Conservation (phyloP, 2,329 filamentous ascomycete species). For the Plectosphaerella plurivora region DNA sequence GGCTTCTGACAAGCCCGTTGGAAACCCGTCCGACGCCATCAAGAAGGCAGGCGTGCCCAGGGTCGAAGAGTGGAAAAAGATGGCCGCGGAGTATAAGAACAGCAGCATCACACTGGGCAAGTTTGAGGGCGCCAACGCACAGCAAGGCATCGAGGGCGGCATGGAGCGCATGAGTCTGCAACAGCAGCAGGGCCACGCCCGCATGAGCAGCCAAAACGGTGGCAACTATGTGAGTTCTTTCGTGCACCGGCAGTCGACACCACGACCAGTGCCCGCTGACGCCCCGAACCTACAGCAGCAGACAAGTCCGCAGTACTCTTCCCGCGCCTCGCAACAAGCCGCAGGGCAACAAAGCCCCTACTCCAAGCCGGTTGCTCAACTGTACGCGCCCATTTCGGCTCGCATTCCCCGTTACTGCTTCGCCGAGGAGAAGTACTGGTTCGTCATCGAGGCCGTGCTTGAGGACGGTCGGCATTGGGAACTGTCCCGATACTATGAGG, state of each 20-base stretch:
- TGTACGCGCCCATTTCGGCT: constrained; percentile 75
- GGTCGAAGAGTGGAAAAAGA: constrained; percentile 99
- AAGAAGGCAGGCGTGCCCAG: constrained; percentile 83
- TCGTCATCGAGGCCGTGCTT: constrained; percentile 86
- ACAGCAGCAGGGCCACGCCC: constrained; percentile 34
- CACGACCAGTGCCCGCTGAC: background rate
- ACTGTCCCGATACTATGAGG: constrained; percentile 90
- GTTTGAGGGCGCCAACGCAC: constrained; percentile 58
- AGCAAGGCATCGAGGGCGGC: constrained; percentile 57
- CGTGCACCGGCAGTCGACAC: background rate
- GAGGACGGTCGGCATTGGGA: constrained; percentile 93
- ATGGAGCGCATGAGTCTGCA: constrained; percentile 78
- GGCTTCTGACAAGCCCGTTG: constrained; percentile 76
- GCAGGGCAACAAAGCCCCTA: constrained; percentile 34
- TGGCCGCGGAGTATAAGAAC: constrained; percentile 98
- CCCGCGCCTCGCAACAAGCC: constrained; percentile 22
- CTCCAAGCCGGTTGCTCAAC: constrained; percentile 42
- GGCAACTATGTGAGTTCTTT: constrained; percentile 40
- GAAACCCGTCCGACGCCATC: constrained; percentile 80
- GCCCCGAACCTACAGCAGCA: constrained; percentile 21
- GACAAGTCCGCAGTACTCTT: constrained; percentile 13
- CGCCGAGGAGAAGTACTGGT: constrained; percentile 98
- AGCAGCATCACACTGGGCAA: constrained; percentile 95
- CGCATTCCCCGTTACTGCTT: constrained; percentile 92
- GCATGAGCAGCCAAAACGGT: constrained; percentile 43